Evolutionary conservation across 2,329 filamentous ascomycete genomes (phyloP).

Genomic region (Penicillium sp.): DNA sequence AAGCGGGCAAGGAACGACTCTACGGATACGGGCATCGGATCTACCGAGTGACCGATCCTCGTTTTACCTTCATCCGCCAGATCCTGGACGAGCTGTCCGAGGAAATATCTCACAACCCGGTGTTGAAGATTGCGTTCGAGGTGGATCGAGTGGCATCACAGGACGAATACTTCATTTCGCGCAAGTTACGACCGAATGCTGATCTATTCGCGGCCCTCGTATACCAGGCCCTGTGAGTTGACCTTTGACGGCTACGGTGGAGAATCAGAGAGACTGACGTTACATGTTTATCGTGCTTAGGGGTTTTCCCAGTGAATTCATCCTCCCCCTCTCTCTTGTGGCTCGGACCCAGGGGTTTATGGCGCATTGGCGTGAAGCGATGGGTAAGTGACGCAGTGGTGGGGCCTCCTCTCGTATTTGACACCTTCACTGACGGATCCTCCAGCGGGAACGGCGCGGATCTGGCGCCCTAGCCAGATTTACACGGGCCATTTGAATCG

Average conservation of each 20-base stretch:
- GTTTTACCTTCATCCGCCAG: constrained; percentile 52
- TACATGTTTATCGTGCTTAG: constrained; percentile 14
- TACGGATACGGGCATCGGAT: constrained; percentile 56
- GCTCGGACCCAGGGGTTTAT: constrained; percentile 8
- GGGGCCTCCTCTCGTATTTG: not conserved
- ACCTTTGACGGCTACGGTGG: no score
- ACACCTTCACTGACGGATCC: not conserved
- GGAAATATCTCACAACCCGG: constrained; percentile 15
- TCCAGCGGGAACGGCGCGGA: not conserved
- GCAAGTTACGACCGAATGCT: no score
- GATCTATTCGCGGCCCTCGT: no score
- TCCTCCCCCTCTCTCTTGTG: constrained; percentile 2
- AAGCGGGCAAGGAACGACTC: constrained; percentile 54
- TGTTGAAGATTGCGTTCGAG: no score
- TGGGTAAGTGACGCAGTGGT: constrained; percentile 15
- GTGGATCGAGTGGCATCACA: no score
- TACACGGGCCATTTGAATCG: not conserved
- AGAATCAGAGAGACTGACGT: no score
- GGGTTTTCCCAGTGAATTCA: constrained; percentile 11
- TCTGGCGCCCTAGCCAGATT: not conserved
- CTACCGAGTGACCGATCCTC: constrained; percentile 57
- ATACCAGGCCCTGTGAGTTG: no score
- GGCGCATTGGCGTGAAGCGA: constrained; percentile 15
- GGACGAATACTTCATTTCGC: no score
- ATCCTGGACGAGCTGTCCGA: constrained; percentile 28